Percentiles rank a stretch among this genome's conserved stretches.
Conservation (phyloP, 2,329 filamentous ascomycete species). For the Fusarium staphyleae region DNA sequence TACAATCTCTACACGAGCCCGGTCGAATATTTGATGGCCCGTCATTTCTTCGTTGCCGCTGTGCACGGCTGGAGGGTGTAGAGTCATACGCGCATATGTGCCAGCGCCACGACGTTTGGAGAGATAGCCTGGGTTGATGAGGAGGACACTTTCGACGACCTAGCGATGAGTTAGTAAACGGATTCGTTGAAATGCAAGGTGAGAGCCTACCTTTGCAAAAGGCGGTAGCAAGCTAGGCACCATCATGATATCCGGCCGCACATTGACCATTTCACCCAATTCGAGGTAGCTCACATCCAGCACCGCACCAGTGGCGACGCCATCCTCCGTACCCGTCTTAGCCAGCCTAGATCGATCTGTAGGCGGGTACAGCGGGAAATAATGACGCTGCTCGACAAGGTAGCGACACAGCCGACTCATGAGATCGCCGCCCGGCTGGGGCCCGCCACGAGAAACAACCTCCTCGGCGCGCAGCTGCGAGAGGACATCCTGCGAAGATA, state of each 20-base stretch:
- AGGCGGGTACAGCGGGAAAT: slow-evolving; percentile 88
- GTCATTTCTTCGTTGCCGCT: slow-evolving; percentile 66
- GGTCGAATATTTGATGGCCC: slow-evolving; percentile 78
- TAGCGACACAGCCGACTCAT: slow-evolving; percentile 77
- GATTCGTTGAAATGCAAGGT: background rate
- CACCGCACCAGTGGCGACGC: slow-evolving; percentile 74
- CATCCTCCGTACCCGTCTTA: slow-evolving; percentile 67
- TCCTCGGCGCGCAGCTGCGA: slow-evolving; percentile 83
- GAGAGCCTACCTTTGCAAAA: slow-evolving; percentile 79
- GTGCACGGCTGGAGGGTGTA: slow-evolving; percentile 70
- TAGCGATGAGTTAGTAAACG: slow-evolving; percentile 47
- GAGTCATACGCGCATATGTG: slow-evolving; percentile 81
- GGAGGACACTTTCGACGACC: slow-evolving; percentile 89
- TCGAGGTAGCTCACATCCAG: slow-evolving; percentile 86
- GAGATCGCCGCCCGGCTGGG: slow-evolving; percentile 54
- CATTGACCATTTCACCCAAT: slow-evolving; percentile 88
- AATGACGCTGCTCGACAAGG: slow-evolving; percentile 88
- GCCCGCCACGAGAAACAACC: slow-evolving; percentile 45
- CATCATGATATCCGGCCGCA: slow-evolving; percentile 83
- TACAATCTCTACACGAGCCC: slow-evolving; percentile 86
- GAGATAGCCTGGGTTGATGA: slow-evolving; percentile 88
- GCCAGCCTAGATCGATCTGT: slow-evolving; percentile 71
- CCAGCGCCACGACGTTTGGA: slow-evolving; percentile 86
- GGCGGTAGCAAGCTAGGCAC: slow-evolving; percentile 83
- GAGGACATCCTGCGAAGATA: slow-evolving; percentile 84